Conservation (phyloP, 495 filamentous ascomycete species). For the Darksidea phi region DNA sequence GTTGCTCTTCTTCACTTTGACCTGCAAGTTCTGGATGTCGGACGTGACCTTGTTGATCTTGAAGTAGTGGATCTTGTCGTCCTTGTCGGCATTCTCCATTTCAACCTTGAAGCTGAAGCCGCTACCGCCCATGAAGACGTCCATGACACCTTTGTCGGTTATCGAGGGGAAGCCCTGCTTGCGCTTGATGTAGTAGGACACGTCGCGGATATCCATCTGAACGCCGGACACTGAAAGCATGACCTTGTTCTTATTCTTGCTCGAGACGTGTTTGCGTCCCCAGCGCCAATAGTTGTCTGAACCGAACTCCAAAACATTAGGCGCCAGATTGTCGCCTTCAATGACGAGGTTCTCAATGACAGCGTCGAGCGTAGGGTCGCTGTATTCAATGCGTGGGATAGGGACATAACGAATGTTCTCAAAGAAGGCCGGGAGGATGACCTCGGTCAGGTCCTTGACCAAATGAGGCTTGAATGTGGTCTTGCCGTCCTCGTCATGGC, state of each 20-base stretch:
- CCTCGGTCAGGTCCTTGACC: slow-evolving; percentile 79
- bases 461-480: slow-evolving; percentile 87
- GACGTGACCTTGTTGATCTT: slow-evolving; percentile 89
- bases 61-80: slow-evolving; percentile 79
- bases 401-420: slow-evolving; percentile 90
- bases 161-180: slow-evolving; percentile 94
- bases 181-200: slow-evolving; percentile 92
- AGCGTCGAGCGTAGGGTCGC: slow-evolving; percentile 79
- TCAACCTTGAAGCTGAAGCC: slow-evolving; percentile 92
- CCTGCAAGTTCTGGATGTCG: slow-evolving; percentile 77
- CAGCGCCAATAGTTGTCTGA: slow-evolving; percentile 95
- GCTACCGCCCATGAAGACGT: slow-evolving; percentile 82
- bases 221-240: slow-evolving; percentile 84
- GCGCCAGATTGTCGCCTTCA: slow-evolving; percentile 95
- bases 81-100: slow-evolving; percentile 74
- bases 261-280: slow-evolving; percentile 82
- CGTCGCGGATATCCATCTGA: slow-evolving; percentile 81
- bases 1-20: slow-evolving; percentile 90
- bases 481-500: slow-evolving; percentile 80
- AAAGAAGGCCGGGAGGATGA: slow-evolving; percentile 82
- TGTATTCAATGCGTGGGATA: slow-evolving; percentile 90
- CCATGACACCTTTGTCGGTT: slow-evolving; percentile 84
- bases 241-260: slow-evolving; percentile 76
- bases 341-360: slow-evolving; percentile 91
- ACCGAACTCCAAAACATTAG: slow-evolving; percentile 86